A percentile compares a stretch with the other conserved stretches of the same genome.
phyloP scores from a whole-genome alignment of 108 stramenopile genomes.

The Skeletonema costatum region DNA sequence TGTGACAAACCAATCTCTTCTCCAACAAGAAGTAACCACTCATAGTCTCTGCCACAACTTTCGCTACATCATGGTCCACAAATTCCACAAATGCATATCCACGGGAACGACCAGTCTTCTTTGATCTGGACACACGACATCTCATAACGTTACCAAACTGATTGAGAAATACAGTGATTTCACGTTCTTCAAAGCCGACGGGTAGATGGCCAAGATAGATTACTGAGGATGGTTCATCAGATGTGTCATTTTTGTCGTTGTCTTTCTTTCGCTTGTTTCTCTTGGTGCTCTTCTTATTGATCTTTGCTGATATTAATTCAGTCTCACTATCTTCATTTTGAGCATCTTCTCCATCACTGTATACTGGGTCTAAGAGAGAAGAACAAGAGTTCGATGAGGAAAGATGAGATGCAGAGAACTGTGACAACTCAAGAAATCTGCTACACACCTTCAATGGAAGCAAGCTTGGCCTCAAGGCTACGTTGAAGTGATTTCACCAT shows the following conservation, averaged over 20 bases:
- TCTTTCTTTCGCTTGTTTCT: conserved; percentile 27
- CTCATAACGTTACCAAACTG: conserved; percentile 93
- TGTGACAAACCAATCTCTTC: conserved; percentile 89
- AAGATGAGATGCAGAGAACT: neutral
- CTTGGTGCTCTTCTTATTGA: conserved; percentile 45
- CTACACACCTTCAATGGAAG: conserved; percentile 58
- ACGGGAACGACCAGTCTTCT: conserved; percentile 79
- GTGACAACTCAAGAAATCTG: neutral
- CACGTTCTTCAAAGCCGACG: conserved; percentile 91
- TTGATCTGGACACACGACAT: conserved; percentile 84
- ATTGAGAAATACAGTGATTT: conserved; percentile 85
- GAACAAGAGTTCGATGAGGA: neutral
- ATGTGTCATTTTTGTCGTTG: conserved; percentile 3
- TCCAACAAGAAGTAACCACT: conserved; percentile 91
- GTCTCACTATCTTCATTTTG: conserved; percentile 34
- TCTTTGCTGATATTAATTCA: conserved; percentile 35
- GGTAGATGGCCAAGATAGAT: conserved; percentile 98
- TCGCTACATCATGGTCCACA: conserved; percentile 76
- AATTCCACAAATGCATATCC: conserved; percentile 98
- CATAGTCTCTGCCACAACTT: conserved; percentile 96
- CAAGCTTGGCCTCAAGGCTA: conserved; percentile 73
- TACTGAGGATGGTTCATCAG: conserved; percentile 56
- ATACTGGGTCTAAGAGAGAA: conserved; percentile 55
- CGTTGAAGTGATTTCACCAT: conserved; percentile 75
- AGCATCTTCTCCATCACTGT: conserved; percentile 58